These are phyloP conservation scores for Pholiota molesta DNA, from an alignment of 768 basidiomycete genomes.

Conservation along the genomic window DNA sequence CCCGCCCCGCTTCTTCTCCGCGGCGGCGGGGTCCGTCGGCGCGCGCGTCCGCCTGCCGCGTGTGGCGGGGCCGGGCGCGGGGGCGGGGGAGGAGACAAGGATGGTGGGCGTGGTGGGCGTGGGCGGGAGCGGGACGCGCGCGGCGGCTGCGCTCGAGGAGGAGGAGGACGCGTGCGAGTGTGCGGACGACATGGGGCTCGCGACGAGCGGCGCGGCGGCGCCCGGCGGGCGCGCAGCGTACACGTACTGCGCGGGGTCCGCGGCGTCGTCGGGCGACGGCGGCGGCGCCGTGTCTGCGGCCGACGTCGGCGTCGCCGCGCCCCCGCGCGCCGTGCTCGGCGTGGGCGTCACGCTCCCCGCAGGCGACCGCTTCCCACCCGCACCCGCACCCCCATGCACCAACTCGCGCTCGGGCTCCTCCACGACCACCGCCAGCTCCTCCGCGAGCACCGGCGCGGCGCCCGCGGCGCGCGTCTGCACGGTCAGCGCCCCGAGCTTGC, in stretches of 20 bases:
- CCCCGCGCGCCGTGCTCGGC: too few species aligned
- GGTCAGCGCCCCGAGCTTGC: slow-evolving; percentile 21
- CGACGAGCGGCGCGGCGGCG: not conserved
- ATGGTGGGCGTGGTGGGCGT: too few species aligned
- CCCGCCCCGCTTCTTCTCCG: slow-evolving; percentile 17
- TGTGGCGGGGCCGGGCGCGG: not conserved
- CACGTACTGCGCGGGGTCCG: not conserved
- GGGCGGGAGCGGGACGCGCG: too few species aligned
- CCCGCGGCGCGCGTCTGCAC: slow-evolving; percentile 17
- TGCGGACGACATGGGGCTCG: not conserved
- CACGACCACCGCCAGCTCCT: not conserved
- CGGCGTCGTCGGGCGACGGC: not conserved
- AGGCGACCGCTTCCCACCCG: too few species aligned
- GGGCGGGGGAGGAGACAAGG: too few species aligned
- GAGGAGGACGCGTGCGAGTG: not conserved
- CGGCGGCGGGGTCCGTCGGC: slow-evolving; percentile 15
- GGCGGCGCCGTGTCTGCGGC: too few species aligned
- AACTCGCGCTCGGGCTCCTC: too few species aligned
- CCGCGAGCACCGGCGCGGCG: slow-evolving; percentile 3
- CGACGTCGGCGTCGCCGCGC: too few species aligned
- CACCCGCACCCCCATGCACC: too few species aligned
- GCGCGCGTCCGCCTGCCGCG: slow-evolving; percentile 12
- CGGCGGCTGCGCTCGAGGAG: not conserved
- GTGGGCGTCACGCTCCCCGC: too few species aligned
- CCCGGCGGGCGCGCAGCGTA: not conserved